A percentile compares a stretch with the other conserved stretches of the same genome.
These are phyloP conservation scores for Tolypocladium tropicale DNA, from an alignment of 2,329 filamentous ascomycete species.

Conservation along the genomic window DNA sequence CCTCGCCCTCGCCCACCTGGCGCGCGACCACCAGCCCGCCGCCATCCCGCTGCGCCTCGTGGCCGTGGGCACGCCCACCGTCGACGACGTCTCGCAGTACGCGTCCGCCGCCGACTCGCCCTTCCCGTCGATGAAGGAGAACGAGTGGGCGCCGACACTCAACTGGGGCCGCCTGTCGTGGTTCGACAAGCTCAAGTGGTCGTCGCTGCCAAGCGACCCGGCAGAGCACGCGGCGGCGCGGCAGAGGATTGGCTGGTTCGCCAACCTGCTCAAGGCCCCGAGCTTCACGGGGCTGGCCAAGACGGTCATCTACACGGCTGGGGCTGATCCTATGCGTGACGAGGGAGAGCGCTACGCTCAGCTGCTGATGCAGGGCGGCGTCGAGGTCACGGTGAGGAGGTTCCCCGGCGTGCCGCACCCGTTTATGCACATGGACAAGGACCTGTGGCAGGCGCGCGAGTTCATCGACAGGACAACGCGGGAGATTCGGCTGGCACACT, in stretches of 20 bases:
- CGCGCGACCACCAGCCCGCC: slow-evolving; percentile 20
- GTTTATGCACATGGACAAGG: slow-evolving; percentile 37
- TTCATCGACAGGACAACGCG: slow-evolving; percentile 22
- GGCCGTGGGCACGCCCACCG: slow-evolving; percentile 27
- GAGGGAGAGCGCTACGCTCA: slow-evolving; percentile 37
- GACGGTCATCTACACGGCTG: slow-evolving; percentile 31
- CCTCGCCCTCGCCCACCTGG: slow-evolving; percentile 26
- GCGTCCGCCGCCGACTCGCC: slow-evolving; percentile 24
- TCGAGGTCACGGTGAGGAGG: slow-evolving; percentile 33
- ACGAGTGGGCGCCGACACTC: slow-evolving; percentile 30
- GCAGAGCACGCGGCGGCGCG: slow-evolving; percentile 6
- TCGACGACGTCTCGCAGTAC: slow-evolving; percentile 29
- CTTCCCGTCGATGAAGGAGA: slow-evolving; percentile 28
- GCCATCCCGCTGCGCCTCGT: slow-evolving; percentile 25
- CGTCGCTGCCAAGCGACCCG: slow-evolving; percentile 10
- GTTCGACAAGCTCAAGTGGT: slow-evolving; percentile 25
- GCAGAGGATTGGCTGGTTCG: slow-evolving; percentile 13
- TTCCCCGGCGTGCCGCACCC: slow-evolving; percentile 37
- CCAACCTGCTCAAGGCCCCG: slow-evolving; percentile 24
- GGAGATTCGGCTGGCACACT: slow-evolving; percentile 18
- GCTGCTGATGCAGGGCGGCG: slow-evolving; percentile 30
- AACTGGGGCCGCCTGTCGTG: slow-evolving; percentile 32
- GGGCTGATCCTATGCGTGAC: slow-evolving; percentile 34
- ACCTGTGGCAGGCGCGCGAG: slow-evolving; percentile 23
- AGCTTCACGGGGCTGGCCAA: slow-evolving; percentile 21